A percentile compares a stretch with the other conserved stretches of the same genome.
These are phyloP conservation scores for Articulospora tetracladia DNA, from an alignment of 495 filamentous ascomycete species.

Conservation along the genomic window DNA sequence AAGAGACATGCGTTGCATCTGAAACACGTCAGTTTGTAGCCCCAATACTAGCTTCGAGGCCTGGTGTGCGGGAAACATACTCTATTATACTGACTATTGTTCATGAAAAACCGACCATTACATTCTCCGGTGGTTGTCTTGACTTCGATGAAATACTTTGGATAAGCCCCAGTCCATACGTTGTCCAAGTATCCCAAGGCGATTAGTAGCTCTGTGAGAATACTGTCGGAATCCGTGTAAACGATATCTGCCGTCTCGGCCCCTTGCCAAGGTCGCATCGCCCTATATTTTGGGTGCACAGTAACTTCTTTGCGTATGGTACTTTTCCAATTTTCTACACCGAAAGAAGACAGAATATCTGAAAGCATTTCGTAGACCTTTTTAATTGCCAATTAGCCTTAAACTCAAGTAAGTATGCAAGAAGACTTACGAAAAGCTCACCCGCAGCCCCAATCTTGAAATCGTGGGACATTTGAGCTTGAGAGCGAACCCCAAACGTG, in stretches of 20 bases:
- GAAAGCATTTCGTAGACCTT: slow-evolving; percentile 42
- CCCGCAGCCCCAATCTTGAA: slow-evolving; percentile 40
- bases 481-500: slow-evolving; percentile 18
- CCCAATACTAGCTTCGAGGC: not conserved
- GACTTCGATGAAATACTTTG: slow-evolving; percentile 42
- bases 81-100: slow-evolving; percentile 33
- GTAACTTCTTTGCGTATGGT: slow-evolving; percentile 34
- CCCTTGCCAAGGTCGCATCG: slow-evolving; percentile 30
- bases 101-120: slow-evolving; percentile 39
- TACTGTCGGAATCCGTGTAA: not conserved
- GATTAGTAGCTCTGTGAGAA: slow-evolving; percentile 32
- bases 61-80: slow-evolving; percentile 22
- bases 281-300: slow-evolving; percentile 32
- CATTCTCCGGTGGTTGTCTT: slow-evolving; percentile 40
- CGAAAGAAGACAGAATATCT: slow-evolving; percentile 24
- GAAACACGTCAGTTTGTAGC: not conserved
- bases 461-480: slow-evolving; percentile 29
- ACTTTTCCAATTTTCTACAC: slow-evolving; percentile 38
- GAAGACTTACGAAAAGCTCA: slow-evolving; percentile 39
- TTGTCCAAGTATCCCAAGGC: slow-evolving; percentile 29
- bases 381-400: slow-evolving; percentile 1
- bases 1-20: slow-evolving; percentile 10
- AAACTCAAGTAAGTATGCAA: not conserved
- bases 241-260: slow-evolving; percentile 12
- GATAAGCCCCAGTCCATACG: slow-evolving; percentile 25